phyloP scores from a whole-genome alignment of 1,139 yeast species.

The Yamadazyma membranifaciens region DNA sequence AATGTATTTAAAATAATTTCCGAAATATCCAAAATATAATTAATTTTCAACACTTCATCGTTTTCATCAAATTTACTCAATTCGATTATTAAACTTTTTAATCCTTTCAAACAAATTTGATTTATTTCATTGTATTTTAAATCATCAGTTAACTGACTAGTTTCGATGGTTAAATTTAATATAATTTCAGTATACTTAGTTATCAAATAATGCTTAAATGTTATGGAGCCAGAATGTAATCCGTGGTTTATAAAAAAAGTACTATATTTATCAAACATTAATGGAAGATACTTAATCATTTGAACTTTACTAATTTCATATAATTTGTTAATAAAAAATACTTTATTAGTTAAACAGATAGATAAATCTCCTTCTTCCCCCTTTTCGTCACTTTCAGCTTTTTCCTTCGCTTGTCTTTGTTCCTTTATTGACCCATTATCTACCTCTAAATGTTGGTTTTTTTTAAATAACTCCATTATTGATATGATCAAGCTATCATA shows the following conservation, averaged over 20 bases:
- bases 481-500: constrained; percentile 47
- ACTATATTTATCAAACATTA: constrained; percentile 46
- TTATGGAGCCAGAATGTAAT: constrained; percentile 21
- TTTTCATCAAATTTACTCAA: constrained; percentile 20
- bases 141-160: constrained; percentile 23
- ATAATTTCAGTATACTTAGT: constrained; percentile 50
- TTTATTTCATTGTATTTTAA: constrained; percentile 22
- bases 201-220: constrained; percentile 21
- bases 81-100: constrained; percentile 29
- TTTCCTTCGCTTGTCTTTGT: background rate
- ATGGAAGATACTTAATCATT: constrained; percentile 46
- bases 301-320: constrained; percentile 50
- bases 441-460: background rate
- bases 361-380: constrained; percentile 3
- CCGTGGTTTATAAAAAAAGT: constrained; percentile 41
- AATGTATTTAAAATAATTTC: constrained; percentile 60
- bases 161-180: constrained; percentile 44
- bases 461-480: constrained; percentile 33
- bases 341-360: constrained; percentile 42
- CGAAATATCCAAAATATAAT: constrained; percentile 66
- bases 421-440: background rate
- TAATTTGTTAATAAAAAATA: constrained; percentile 37
- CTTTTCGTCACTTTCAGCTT: background rate
- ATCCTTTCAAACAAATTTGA: constrained; percentile 22
- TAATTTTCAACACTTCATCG: constrained; percentile 40